These are phyloP conservation scores for Mycosphaerella sp. DNA, from an alignment of 2,329 filamentous ascomycete genomes.

Conservation along the genomic window DNA sequence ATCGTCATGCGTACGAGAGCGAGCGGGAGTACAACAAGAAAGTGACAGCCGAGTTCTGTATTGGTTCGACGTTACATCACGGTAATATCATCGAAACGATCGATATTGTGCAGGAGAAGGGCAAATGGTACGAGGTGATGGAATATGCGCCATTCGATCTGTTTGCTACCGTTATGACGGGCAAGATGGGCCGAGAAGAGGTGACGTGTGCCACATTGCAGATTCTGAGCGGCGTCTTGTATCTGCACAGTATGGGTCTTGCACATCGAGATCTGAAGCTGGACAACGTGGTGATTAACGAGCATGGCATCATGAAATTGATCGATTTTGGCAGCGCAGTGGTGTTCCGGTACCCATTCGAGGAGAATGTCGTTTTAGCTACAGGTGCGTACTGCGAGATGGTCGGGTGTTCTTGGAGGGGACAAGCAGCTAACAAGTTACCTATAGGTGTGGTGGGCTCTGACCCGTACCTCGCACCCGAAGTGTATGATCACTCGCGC, in stretches of 20 bases:
- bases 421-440: constrained; percentile 8
- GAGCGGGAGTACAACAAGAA: constrained; percentile 98
- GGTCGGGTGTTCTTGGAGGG: not conserved
- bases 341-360: constrained; percentile 95
- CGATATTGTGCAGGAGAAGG: constrained; percentile 91
- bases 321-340: constrained; percentile 98
- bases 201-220: constrained; percentile 87
- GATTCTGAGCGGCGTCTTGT: constrained; percentile 89
- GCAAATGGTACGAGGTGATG: constrained; percentile 97
- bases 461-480: constrained; percentile 92
- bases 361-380: constrained; percentile 75
- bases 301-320: constrained; percentile 96
- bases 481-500: constrained; percentile 88
- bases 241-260: constrained; percentile 88
- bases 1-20: constrained; percentile 85
- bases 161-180: constrained; percentile 98
- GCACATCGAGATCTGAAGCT: constrained; percentile 93
- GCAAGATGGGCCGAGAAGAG: constrained; percentile 90
- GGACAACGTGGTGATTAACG: constrained; percentile 96
- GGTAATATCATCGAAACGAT: constrained; percentile 98
- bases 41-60: constrained; percentile 95
- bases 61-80: constrained; percentile 92
- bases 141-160: constrained; percentile 94
- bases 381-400: constrained; percentile 55
- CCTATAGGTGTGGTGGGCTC: constrained; percentile 67